Evolutionary conservation across 1,284 basidiomycete genomes (phyloP).

Genomic region (Fomitopsis pinicola): DNA sequence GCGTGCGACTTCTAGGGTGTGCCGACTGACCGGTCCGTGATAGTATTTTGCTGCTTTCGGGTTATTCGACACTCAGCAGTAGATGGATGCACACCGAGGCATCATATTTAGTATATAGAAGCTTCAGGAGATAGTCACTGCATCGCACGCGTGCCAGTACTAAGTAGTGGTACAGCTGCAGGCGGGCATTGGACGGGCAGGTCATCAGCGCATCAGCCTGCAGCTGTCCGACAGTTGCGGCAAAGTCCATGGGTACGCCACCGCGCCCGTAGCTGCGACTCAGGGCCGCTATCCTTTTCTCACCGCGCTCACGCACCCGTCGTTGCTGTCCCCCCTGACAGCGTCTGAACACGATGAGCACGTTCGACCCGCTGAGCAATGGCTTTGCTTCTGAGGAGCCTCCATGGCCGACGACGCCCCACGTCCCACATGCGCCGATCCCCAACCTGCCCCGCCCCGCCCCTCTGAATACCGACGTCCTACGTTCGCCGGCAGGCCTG

Average conservation of each 20-base stretch:
- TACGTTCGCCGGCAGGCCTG: constrained; percentile 35
- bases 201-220: too few relatives aligned
- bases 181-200: too few relatives aligned
- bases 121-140: too few relatives aligned
- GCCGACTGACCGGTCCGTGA: too few relatives aligned
- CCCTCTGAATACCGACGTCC: constrained; percentile 40
- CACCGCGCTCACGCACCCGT: constrained; percentile 1
- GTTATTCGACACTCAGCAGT: background rate
- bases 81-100: background rate
- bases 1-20: too few relatives aligned
- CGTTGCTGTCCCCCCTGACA: background rate
- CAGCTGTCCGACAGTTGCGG: background rate
- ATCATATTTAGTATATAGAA: too few relatives aligned
- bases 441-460: constrained; percentile 36
- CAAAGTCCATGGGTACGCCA: background rate
- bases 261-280: background rate
- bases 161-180: too few relatives aligned
- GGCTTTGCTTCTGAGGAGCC: constrained; percentile 31
- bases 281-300: background rate
- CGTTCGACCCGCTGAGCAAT: constrained; percentile 37
- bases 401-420: constrained; percentile 41
- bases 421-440: constrained; percentile 34
- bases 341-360: constrained; percentile 14
- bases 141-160: too few relatives aligned
- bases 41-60: background rate